These are phyloP conservation scores for Emergomyces africanus DNA, from an alignment of 2,329 filamentous ascomycete genomes.

Conservation along the genomic window DNA sequence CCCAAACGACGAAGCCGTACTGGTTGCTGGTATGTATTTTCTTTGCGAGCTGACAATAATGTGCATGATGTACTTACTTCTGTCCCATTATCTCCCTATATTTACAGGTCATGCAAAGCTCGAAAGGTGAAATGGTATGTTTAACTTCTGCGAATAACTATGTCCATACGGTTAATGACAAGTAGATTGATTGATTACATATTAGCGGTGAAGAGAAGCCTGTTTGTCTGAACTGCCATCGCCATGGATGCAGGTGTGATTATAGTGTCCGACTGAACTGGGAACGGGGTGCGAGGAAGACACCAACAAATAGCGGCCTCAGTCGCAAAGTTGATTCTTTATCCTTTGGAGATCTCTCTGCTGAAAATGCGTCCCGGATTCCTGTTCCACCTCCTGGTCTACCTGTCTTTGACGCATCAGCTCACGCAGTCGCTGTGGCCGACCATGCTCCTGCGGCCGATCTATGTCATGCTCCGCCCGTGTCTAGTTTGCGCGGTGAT, in stretches of 20 bases:
- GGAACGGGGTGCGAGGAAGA: constrained; percentile 47
- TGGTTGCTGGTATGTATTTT: constrained; percentile 46
- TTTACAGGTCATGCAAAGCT: constrained; percentile 56
- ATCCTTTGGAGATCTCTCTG: neutral
- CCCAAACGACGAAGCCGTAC: constrained; percentile 50
- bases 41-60: neutral
- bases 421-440: neutral
- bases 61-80: constrained; percentile 5
- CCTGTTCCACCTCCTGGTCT: neutral
- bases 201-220: constrained; percentile 60
- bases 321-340: neutral
- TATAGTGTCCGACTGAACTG: constrained; percentile 73
- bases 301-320: neutral
- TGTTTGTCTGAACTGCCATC: constrained; percentile 57
- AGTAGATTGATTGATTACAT: constrained; percentile 5
- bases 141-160: neutral
- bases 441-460: neutral
- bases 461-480: neutral
- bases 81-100: constrained; percentile 5
- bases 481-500: neutral
- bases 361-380: neutral
- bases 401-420: neutral
- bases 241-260: constrained; percentile 61
- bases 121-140: constrained; percentile 57
- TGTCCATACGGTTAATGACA: neutral